Base-by-base conservation (phyloP, 1,284 basidiomycete species). In the Xanthoconium separans region DNA sequence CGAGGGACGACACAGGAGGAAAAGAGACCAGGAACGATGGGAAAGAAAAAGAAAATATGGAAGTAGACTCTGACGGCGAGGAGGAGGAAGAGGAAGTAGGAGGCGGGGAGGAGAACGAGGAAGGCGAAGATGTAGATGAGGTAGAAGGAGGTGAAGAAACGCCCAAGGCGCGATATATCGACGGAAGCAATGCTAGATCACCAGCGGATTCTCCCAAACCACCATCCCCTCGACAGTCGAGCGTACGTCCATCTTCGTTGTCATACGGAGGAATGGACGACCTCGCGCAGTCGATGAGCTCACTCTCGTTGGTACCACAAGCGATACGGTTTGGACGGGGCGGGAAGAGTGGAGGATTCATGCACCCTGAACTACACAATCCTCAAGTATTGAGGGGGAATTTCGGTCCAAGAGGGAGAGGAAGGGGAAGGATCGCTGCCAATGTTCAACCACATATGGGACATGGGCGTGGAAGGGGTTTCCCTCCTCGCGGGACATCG, bases 311-410 rank as follows among this genome's bases (percentile, higher is more conserved):
- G 50, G 80, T 91, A 5, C 89, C 89, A 2, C 69, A 80, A 3
- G 77, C 83, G 1, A 78, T 90, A 44, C 78, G 84, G 13, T 91
- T 91, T 60, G 88, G 88, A 34, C 76, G 88, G 39, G 88, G 88
- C 2, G 83, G 78, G 18, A 69, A 71, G 53, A 69, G 67, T 31
- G 74, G 73, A 27, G 80, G 80, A 6, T 79, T 81, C 53, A 68
- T 60, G 49, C 68, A 72, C 50, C 69, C 70, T 2, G 70, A 72
- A 51, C 33, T 61, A 33, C 66, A 70, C 44, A 71, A 70, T 24
- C 68, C 66, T 4, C 70, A 70, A 48, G 68, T 70, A 7, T 18
- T 16, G 34, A 60, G 58, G 37, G 62, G 65, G 0, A 70, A 53
- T 39, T 71, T 68, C 44, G 66, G 69, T 29, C 36, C 65, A 6